Base-by-base conservation (phyloP, 2,329 filamentous ascomycete species). In the Botrytis fragariae region DNA sequence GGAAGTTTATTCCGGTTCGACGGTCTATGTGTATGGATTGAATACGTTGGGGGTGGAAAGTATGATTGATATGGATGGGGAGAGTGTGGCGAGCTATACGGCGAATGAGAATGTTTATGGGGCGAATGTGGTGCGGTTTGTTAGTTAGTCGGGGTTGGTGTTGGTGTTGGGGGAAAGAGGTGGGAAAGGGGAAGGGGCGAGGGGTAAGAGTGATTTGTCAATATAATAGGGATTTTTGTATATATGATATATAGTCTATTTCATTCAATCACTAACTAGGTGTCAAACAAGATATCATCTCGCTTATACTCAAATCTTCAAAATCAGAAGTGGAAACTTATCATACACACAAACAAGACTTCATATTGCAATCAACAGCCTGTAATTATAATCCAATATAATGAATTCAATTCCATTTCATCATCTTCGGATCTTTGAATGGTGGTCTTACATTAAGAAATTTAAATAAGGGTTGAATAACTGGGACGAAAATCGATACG, bases 11-110 rank as follows among this genome's bases (percentile, higher is more conserved):
- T 62, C 61, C 4, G 48, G 72, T 2, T 62, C 44, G 39, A 72
- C 73, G 20, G 62, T 78, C 5, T 75, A 74, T 64, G 45, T 78
- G 0, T 78, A 78, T 61, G 72, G 71, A 32, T 67, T 78, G n/a
- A 77, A 59, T 42, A 78, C 77, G 6, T 63, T 78, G 1, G 77
- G 77, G 1, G 69, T 69, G 12, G 64, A 54, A 12, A 77, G 75
- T 59, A 78, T 78, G 77, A 74, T 78, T 48, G 71, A 73, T 42
- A 35, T 73, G 59, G 57, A 73, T 45, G 75, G 77, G 6, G 59
- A 37, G 18, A 75, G 65, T 54, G 22, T 74, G 9, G 76, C 74
- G 1, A 32, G 51, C 16, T 74, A 74, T 42, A 64, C 35, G 29
- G 74, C 75, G n/a, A 78, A 78, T 54, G 48, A 74, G 32, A 74